Evolutionary conservation across 306 rosid genomes (phyloP).

Genomic region (Ammopiptanthus mongolicus): DNA sequence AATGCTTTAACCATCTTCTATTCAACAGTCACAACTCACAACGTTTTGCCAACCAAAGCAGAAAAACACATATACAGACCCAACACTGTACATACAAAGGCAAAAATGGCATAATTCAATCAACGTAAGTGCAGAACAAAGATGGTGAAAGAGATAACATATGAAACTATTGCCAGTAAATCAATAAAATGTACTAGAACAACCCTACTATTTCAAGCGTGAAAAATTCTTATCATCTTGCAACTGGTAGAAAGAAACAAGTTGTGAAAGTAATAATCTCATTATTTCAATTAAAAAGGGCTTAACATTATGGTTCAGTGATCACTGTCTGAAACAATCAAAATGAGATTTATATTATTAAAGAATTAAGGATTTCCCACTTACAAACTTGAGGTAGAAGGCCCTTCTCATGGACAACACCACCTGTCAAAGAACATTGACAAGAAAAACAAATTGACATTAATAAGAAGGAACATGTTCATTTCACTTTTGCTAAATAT

Average conservation of each 20-base stretch:
- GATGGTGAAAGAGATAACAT: background rate
- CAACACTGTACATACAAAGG: background rate
- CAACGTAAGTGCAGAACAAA: background rate
- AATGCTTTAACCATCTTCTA: background rate
- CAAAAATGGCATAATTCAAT: background rate
- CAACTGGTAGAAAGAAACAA: background rate
- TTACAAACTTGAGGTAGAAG: conserved; percentile 80
- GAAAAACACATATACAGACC: background rate
- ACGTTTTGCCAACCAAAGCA: background rate
- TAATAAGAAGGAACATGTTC: conserved; percentile 2
- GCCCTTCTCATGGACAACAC: conserved; percentile 90
- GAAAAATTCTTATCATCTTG: background rate
- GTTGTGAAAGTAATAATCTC: background rate
- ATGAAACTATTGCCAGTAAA: background rate
- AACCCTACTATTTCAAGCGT: background rate
- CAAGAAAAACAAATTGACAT: conserved; percentile 12
- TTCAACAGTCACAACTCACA: background rate
- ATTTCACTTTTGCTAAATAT: background rate
- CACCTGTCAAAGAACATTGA: conserved; percentile 53
- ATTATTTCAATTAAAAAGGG: background rate
- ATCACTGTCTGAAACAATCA: background rate
- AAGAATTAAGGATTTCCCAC: conserved; percentile 22
- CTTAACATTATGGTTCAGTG: background rate
- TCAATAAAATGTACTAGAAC: background rate
- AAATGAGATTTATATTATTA: background rate